Evolutionary conservation across 371 early-diverging fungal species (phyloP), one percentile per base, ranked within the genome.

Genomic region (Mucor mucedo): DNA sequence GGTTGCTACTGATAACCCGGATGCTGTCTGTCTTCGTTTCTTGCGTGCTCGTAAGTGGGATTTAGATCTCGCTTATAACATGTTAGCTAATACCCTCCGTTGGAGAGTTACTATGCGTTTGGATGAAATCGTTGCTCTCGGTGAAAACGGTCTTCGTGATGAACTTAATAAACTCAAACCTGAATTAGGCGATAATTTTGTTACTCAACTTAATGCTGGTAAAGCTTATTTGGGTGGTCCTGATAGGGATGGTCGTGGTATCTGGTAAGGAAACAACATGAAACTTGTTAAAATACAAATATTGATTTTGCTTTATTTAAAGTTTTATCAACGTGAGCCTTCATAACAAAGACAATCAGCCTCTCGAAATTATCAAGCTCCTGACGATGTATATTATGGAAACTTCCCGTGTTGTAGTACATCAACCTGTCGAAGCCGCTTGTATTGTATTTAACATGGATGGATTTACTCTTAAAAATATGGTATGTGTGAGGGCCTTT

Each of bases 381-480:
- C 74, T 88, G 65, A 84, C 92, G 16, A 79, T 95, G 61, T 92
- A 86, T 69, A 76, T 89, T 65, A 90, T 96, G 91, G 97, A 97
- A 68, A 87, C 89, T 27, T 86, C 88, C 57, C 89, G 96, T 33
- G 72, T 89, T 66, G 67, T 94, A 47, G 84, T 93, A 30, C 66
- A 76, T 45, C 81, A 87, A 16, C 91, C 93, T 7, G 78, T 89
- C 52, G 96, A 95, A 68, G 84, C 89, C n/a, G 89, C 85, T 9
- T 88, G 90, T 62, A 80, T 94, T 49, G 84, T 96, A 41, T 95
- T 95, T 72, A 93, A 96, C 70, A 75, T 97, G 80, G 88, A 87
- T 39, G 86, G 83, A 40, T 94, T 95, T 57, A 84, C 89, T 27
- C 77, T 92, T 56, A 79, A 79, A 66, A 95, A 94, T 80, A 91